Conservation (phyloP, 331 rosid species). For the Cydonia oblonga region DNA sequence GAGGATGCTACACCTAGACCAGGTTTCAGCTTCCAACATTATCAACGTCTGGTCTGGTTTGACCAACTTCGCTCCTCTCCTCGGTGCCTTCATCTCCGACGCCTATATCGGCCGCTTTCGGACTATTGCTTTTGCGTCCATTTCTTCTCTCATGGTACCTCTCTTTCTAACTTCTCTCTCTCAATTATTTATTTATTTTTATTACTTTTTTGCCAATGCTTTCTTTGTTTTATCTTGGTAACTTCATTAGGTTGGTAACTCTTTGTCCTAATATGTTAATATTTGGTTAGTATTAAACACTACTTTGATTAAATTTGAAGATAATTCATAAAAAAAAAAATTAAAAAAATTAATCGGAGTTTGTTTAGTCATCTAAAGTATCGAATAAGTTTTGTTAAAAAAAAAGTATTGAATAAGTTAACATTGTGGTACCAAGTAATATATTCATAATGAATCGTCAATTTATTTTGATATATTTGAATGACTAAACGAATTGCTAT, state of each 20-base stretch:
- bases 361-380: too few species aligned
- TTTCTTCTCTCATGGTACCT: slow-evolving; percentile 50
- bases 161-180: not conserved
- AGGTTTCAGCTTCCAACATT: slow-evolving; percentile 53
- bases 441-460: too few species aligned
- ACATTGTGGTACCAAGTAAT: too few species aligned
- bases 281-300: too few species aligned
- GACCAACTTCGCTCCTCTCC: slow-evolving; percentile 46
- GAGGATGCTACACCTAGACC: slow-evolving; percentile 52
- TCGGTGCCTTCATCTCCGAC: slow-evolving; percentile 84
- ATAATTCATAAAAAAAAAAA: too few species aligned
- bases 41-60: slow-evolving; percentile 56
- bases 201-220: not conserved
- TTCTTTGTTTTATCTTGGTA: not conserved
- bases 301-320: too few species aligned
- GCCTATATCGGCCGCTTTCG: slow-evolving; percentile 59
- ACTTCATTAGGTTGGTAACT: not conserved
- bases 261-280: not conserved
- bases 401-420: too few species aligned
- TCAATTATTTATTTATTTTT: not conserved
- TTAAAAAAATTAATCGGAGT: too few species aligned
- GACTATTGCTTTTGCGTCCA: slow-evolving; percentile 59
- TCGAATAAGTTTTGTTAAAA: too few species aligned
- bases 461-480: too few species aligned
- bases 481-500: too few species aligned